phyloP scores from a whole-genome alignment of 2,329 filamentous ascomycete genomes.

The Fusarium nygamai region DNA sequence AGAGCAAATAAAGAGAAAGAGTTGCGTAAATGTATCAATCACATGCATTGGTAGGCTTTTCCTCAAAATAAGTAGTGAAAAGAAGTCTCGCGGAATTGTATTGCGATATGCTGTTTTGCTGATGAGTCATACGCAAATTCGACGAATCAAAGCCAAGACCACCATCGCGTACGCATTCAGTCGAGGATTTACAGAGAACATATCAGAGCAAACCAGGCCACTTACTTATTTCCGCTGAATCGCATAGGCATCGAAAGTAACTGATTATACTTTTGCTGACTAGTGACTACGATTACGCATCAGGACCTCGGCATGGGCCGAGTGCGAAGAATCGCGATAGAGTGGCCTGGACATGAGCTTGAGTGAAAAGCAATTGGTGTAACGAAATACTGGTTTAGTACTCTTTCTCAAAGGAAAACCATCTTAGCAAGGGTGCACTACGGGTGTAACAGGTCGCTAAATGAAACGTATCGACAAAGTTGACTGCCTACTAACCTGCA shows the following conservation, averaged over 20 bases:
- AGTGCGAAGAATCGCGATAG: neutral
- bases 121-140: neutral
- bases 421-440: too few relatives aligned
- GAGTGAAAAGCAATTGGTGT: too few relatives aligned
- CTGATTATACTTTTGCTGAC: neutral
- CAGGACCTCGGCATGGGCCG: neutral
- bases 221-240: neutral
- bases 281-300: neutral
- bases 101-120: neutral
- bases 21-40: neutral
- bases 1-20: rapidly evolving
- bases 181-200: neutral
- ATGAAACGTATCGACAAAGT: neutral
- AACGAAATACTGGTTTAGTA: too few relatives aligned
- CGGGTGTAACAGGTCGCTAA: neutral
- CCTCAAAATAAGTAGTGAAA: too few relatives aligned
- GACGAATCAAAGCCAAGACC: neutral
- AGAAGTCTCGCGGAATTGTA: neutral
- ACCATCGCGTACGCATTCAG: neutral
- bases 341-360: too few relatives aligned
- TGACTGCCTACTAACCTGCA: neutral
- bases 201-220: neutral
- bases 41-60: neutral
- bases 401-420: too few relatives aligned
- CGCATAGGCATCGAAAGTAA: too few relatives aligned